Conservation (phyloP, 1,284 basidiomycete species). For the Lentinus polychrous region DNA sequence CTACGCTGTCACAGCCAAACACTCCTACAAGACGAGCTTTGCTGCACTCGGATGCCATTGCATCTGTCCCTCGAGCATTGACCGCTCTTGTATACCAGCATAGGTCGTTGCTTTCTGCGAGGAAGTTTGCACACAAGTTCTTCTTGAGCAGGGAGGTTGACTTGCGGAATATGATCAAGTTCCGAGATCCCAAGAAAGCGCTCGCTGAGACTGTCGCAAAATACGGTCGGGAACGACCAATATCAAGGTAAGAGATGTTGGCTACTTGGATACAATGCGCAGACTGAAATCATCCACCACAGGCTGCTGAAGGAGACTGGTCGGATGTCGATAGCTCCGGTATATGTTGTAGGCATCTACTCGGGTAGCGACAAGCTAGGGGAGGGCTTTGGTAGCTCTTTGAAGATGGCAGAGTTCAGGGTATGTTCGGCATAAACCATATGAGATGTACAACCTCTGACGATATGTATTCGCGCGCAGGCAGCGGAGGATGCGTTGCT, state of each 20-base stretch:
- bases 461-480: slow-evolving; percentile 28
- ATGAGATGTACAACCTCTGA: neutral
- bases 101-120: slow-evolving; percentile 71
- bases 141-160: slow-evolving; percentile 83
- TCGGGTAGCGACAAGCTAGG: slow-evolving; percentile 87
- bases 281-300: slow-evolving; percentile 6
- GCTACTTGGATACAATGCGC: neutral
- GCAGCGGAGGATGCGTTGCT: slow-evolving; percentile 83
- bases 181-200: slow-evolving; percentile 79
- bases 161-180: slow-evolving; percentile 81
- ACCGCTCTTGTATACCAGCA: slow-evolving; percentile 75
- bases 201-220: slow-evolving; percentile 73
- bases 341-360: slow-evolving; percentile 92
- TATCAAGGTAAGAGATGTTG: slow-evolving; percentile 52
- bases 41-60: slow-evolving; percentile 65
- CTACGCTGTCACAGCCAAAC: slow-evolving; percentile 31
- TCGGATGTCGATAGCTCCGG: slow-evolving; percentile 79
- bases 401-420: slow-evolving; percentile 94
- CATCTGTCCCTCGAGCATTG: slow-evolving; percentile 69
- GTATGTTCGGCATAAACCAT: slow-evolving; percentile 36
- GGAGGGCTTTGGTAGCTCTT: slow-evolving; percentile 89
- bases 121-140: slow-evolving; percentile 80
- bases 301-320: slow-evolving; percentile 92
- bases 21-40: slow-evolving; percentile 43
- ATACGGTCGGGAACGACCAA: slow-evolving; percentile 67